Conservation (phyloP, 306 rosid species). For the Cyamopsis tetragonoloba region DNA sequence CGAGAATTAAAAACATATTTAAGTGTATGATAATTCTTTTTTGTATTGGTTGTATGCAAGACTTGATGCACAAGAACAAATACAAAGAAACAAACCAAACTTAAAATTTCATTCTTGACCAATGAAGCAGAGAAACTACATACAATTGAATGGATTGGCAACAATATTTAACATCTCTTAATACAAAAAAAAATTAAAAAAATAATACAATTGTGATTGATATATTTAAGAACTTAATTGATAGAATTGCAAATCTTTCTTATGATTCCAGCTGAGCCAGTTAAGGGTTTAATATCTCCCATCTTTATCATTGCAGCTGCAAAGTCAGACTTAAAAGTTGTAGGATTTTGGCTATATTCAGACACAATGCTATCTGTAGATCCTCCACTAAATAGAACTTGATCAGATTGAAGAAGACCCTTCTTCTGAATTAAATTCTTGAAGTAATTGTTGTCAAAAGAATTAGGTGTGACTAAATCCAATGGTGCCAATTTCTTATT, state of each 20-base stretch:
- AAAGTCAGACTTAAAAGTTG: constrained; percentile 30
- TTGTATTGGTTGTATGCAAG: background rate
- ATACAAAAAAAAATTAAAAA: background rate
- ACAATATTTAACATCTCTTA: background rate
- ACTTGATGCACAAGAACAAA: background rate
- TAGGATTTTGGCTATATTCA: constrained; percentile 32
- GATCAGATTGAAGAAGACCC: constrained; percentile 54
- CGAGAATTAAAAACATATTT: too few relatives aligned
- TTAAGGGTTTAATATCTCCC: constrained; percentile 30
- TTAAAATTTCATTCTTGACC: background rate
- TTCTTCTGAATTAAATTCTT: constrained; percentile 53
- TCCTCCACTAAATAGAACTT: constrained; percentile 34
- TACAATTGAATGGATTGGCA: background rate
- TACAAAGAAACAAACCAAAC: background rate
- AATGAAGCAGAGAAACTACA: background rate
- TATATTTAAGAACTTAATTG: constrained; percentile 1
- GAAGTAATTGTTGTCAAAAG: constrained; percentile 53
- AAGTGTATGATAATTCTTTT: too few relatives aligned
- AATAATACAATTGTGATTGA: background rate
- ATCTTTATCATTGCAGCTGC: constrained; percentile 41
- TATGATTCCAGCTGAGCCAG: constrained; percentile 18
- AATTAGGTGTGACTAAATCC: constrained; percentile 57
- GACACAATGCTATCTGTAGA: constrained; percentile 22
- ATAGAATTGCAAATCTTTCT: constrained; percentile 25
- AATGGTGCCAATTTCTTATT: constrained; percentile 40